Base-by-base conservation (phyloP, 768 basidiomycete genomes). In the Russula ochroleuca region DNA sequence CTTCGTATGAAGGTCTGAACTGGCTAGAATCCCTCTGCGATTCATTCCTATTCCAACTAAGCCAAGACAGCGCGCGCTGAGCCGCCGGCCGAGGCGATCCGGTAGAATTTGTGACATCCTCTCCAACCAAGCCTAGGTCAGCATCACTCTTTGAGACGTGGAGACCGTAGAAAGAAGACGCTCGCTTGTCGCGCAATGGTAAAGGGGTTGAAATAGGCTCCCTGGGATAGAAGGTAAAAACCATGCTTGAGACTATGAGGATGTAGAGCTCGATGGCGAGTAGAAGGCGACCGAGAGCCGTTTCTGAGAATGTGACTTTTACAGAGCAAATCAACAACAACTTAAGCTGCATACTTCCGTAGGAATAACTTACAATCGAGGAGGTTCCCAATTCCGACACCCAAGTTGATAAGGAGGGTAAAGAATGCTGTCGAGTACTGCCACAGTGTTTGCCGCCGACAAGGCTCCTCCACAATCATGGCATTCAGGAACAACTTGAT, bases 231-330 rank as follows among this genome's bases (percentile, higher is more conserved):
- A 81, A 76, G n/a, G 79, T 74, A 38, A 73, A 69, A 56, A 86
- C 75, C 64, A 87, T 80, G 63, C 79, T 73, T 70, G 80, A 83
- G n/a, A 88, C 72, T 61, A 87, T 76, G 49, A 86, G 73, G 48
- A 85, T 78, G 69, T 85, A 92, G 25, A 85, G 68, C 69, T 87
- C 85, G 38, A 85, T 73, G 15, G 84, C 85, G 67, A 84, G 76
- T 56, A 84, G 72, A 68, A 90, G 82, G 51, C 86, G 84, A n/a
- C 89, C 90, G 1, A 87, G 74, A 11, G 78, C 77, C 7, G 82
- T 82, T 73, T 91, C 90, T 3, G 88, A 82, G 70, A 90, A 89
- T 58, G 77, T 74, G 71, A 86, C 88, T 90, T 90, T 67, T 3
- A n/a, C 11, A 57, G 14, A 38, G n/a, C 14, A 35, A 23, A 43